Percentiles rank a stretch among this genome's conserved stretches.
Conservation (phyloP, 2,329 filamentous ascomycete species). For the Verticillium zaregamsianum region DNA sequence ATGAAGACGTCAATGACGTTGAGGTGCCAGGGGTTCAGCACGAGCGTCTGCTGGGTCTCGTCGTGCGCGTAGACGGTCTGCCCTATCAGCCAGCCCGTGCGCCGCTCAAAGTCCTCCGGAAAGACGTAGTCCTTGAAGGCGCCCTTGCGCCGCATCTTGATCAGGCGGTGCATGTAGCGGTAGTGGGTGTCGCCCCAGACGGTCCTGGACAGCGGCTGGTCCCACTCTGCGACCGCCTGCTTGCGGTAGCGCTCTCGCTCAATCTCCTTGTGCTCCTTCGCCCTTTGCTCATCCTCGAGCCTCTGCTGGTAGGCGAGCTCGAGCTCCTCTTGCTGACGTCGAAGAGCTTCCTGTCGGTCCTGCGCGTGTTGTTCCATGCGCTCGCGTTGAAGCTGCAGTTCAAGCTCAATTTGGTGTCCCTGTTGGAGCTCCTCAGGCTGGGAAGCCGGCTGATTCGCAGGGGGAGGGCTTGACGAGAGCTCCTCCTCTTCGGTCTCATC, state of each 20-base stretch:
- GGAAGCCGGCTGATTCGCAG: neutral
- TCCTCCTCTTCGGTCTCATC: neutral
- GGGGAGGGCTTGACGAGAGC: neutral
- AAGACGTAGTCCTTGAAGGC: slow-evolving; percentile 31
- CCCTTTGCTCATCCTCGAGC: neutral
- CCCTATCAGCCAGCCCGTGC: slow-evolving; percentile 36
- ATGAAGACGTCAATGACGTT: slow-evolving; percentile 54
- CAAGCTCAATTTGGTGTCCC: neutral
- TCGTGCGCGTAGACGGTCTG: slow-evolving; percentile 43
- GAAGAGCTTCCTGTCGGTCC: neutral
- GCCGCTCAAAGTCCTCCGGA: slow-evolving; percentile 18
- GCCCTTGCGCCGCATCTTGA: slow-evolving; percentile 42
- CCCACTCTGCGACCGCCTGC: neutral
- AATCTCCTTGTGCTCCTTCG: neutral
- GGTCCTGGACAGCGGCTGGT: slow-evolving; percentile 30
- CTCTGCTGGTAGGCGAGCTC: neutral
- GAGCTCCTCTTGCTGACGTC: neutral
- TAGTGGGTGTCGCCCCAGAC: slow-evolving; percentile 50
- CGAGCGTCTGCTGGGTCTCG: slow-evolving; percentile 29
- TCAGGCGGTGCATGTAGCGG: slow-evolving; percentile 46
- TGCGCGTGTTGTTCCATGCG: neutral
- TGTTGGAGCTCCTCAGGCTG: neutral
- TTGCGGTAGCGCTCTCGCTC: neutral
- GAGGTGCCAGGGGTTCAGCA: slow-evolving; percentile 52
- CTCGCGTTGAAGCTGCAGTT: neutral